Evolutionary conservation across 164 flowering plant genomes (phyloP).

Genomic region (Taxillus chinensis): DNA sequence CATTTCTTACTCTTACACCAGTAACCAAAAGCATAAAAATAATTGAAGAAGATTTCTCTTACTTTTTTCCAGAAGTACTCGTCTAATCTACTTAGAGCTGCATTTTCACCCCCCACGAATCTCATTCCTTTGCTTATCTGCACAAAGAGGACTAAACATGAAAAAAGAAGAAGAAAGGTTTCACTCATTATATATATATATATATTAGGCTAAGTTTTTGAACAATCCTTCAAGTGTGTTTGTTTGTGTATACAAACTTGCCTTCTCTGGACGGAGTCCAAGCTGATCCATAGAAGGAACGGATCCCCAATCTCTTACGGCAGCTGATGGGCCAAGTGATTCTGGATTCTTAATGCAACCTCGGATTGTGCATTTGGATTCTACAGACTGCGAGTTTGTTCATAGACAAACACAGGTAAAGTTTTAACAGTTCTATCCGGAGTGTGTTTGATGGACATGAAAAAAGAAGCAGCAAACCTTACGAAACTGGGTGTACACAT

Average conservation of each 20-base stretch:
- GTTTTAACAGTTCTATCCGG: not conserved
- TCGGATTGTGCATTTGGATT: constrained; percentile 54
- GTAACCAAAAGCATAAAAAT: no score
- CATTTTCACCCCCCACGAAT: constrained; percentile 83
- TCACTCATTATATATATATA: not conserved
- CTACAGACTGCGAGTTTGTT: constrained; percentile 54
- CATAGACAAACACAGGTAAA: constrained; percentile 5
- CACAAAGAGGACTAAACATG: constrained; percentile 3
- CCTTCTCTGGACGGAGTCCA: constrained; percentile 50
- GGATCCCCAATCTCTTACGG: constrained; percentile 65
- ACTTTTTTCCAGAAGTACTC: constrained; percentile 96
- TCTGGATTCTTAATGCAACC: constrained; percentile 51
- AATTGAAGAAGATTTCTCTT: constrained; percentile 8
- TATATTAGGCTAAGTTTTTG: not conserved
- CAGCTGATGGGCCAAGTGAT: constrained; percentile 61
- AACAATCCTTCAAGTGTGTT: not conserved
- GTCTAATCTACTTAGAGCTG: constrained; percentile 62
- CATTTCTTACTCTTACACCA: no score
- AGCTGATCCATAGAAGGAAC: constrained; percentile 53
- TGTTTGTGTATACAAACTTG: constrained; percentile 20
- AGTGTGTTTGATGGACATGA: not conserved
- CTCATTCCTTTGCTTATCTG: constrained; percentile 66
- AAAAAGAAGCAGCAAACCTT: constrained; percentile 37
- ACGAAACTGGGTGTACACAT: constrained; percentile 86
- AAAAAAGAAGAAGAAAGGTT: not conserved